phyloP scores from a whole-genome alignment of 345 rosid species.

The Salix udensis region DNA sequence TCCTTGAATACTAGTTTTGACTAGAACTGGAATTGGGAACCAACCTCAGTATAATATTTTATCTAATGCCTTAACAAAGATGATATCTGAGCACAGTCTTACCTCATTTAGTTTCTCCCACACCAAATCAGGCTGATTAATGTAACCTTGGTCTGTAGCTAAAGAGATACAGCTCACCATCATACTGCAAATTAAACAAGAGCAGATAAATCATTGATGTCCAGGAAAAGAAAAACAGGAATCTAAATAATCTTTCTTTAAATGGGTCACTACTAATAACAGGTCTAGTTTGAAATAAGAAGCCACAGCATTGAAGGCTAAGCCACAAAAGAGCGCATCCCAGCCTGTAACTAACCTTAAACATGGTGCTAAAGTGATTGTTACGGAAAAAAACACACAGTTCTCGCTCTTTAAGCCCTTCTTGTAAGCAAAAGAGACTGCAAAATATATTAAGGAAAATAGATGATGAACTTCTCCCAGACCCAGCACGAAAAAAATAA shows the following conservation, averaged over 20 bases:
- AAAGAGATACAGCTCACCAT: conserved; percentile 90
- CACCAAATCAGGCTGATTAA: conserved; percentile 88
- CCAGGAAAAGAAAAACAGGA: neutral
- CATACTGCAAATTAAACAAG: conserved; percentile 55
- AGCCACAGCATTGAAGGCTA: neutral
- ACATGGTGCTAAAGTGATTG: conserved; percentile 99
- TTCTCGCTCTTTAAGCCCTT: conserved; percentile 88
- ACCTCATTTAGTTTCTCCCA: conserved; percentile 99
- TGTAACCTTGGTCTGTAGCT: conserved; percentile 97
- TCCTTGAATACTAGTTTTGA: neutral
- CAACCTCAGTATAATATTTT: neutral
- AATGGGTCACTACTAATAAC: neutral
- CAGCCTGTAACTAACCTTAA: conserved; percentile 60
- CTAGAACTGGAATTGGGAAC: neutral
- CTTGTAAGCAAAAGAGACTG: conserved; percentile 89
- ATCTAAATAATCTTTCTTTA: conserved; percentile 3
- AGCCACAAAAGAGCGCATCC: conserved; percentile 6
- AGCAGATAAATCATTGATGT: neutral
- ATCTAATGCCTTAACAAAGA: conserved; percentile 1
- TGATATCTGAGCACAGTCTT: conserved; percentile 11
- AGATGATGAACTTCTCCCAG: neutral
- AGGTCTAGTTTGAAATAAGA: neutral
- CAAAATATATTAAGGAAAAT: conserved; percentile 11
- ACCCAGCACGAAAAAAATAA: neutral
- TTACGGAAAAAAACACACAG: conserved; percentile 96